Evolutionary conservation across 2,329 filamentous ascomycete genomes (phyloP).

Genomic region (Gnomoniopsis smithogilvyi): DNA sequence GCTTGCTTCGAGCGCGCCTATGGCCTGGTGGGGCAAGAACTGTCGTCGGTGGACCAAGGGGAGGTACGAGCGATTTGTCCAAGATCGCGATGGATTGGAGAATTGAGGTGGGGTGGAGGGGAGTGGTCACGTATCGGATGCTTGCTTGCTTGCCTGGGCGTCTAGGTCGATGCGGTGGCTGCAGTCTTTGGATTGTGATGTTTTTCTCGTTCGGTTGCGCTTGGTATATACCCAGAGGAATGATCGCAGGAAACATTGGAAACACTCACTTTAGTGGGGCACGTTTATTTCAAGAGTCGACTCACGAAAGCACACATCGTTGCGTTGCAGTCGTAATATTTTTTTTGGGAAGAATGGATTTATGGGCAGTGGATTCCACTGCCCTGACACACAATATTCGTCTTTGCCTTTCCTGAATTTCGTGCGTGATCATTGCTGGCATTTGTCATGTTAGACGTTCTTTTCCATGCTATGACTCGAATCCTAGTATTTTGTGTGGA

Average conservation of each 20-base stretch:
- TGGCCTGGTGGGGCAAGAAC: slow-evolving; percentile 52
- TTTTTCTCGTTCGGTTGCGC: not conserved
- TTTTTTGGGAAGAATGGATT: no score
- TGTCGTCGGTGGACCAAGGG: slow-evolving; percentile 44
- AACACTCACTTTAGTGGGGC: no score
- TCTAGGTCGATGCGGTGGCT: not conserved
- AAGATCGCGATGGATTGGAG: slow-evolving; percentile 39
- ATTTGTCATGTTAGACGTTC: no score
- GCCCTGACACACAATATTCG: not conserved
- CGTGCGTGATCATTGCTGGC: no score
- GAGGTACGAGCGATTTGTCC: slow-evolving; percentile 43
- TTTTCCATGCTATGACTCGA: no score
- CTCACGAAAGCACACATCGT: no score
- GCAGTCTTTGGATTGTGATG: not conserved
- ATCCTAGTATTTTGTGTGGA: no score
- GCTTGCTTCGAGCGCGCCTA: slow-evolving; percentile 47
- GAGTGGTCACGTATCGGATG: not conserved
- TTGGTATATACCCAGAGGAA: not conserved
- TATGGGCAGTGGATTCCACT: no score
- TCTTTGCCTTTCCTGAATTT: no score
- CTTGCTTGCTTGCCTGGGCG: no score
- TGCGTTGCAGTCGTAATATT: no score
- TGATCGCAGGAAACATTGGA: not conserved
- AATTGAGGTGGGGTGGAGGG: not conserved
- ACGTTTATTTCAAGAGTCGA: no score